These are phyloP conservation scores for Coemansia sp. DNA, from an alignment of 192 early-diverging fungal species.

Conservation along the genomic window DNA sequence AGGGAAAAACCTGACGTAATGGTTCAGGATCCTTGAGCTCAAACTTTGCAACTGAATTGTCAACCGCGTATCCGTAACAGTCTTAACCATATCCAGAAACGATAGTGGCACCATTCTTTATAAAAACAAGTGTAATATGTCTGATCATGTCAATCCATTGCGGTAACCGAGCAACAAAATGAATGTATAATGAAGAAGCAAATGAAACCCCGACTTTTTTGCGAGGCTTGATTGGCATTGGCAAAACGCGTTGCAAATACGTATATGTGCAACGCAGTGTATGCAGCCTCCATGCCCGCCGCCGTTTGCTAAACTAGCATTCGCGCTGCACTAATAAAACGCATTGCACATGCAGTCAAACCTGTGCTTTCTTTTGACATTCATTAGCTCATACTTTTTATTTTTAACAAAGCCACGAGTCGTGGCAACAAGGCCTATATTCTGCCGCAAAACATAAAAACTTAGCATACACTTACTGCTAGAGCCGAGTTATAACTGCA, in stretches of 20 bases:
- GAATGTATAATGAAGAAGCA: neutral
- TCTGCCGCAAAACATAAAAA: no score
- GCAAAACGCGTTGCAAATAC: neutral
- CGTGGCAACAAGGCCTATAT: no score
- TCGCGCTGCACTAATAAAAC: neutral
- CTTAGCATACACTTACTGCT: no score
- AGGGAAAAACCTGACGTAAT: neutral
- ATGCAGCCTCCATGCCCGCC: slow-evolving; percentile 9
- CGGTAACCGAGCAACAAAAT: neutral
- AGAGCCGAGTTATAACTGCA: no score
- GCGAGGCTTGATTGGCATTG: neutral
- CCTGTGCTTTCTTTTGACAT: no score
- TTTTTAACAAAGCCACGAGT: no score
- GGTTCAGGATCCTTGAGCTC: neutral
- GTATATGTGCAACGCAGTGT: neutral
- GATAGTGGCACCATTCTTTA: neutral
- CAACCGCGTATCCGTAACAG: neutral
- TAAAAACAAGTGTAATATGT: neutral
- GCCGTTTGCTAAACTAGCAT: slow-evolving; percentile 4
- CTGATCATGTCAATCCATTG: slow-evolving; percentile 1
- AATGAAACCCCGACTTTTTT: neutral
- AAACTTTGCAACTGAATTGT: no score
- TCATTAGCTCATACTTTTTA: no score
- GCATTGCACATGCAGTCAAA: neutral
- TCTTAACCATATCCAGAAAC: neutral